Evolutionary conservation across 768 basidiomycete species (phyloP), one percentile per base, ranked within the genome.

Genomic region (Suillus subluteus): DNA sequence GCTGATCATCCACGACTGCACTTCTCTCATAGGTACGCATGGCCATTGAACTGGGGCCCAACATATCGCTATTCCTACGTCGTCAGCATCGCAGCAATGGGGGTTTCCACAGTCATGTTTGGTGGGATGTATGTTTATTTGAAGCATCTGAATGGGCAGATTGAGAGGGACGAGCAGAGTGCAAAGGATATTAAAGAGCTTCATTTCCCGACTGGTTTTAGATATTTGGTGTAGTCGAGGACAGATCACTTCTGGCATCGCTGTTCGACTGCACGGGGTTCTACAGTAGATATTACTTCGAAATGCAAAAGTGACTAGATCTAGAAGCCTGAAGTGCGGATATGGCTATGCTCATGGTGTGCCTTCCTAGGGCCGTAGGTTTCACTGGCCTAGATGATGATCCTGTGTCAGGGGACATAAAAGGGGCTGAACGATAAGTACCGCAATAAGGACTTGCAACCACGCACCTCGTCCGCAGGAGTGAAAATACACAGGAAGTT

Each of bases 41-140:
- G 88, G 87, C 89, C 88, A 6, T 75, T 74, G 44, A 69, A 73
- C 4, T 92, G 89, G 89, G 90, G 88, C 2, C 90, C 88, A 4
- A 82, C 83, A 4, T 94, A 94, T 74, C 76, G 76, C 18, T 80
- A 84, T 46, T 90, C 90, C 1, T 95, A 89, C 75, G 85, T 81
- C 16, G 89, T 95, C 66, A 91, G 88, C 76, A 87, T 89, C 48
- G 79, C 86, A 16, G 18, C 21, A n/a, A 32, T 56, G 37, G 35
- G 11, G 35, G 21, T 56, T 12, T 56, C 55, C 18, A 56, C 35
- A 6, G 21, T 8, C 35, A 56, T 37, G 35, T 37, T 37, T n/a
- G 55, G 55, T 13, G 35, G 4, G 55, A 56, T 56, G 55, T 9
- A 37, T 56, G 3, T 56, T 11, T n/a, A 56, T 37, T n/a, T 56